A percentile compares a stretch with the other conserved stretches of the same genome.
Conservation (phyloP, 2,329 filamentous ascomycete species). For the Alternaria angustiovoidea region DNA sequence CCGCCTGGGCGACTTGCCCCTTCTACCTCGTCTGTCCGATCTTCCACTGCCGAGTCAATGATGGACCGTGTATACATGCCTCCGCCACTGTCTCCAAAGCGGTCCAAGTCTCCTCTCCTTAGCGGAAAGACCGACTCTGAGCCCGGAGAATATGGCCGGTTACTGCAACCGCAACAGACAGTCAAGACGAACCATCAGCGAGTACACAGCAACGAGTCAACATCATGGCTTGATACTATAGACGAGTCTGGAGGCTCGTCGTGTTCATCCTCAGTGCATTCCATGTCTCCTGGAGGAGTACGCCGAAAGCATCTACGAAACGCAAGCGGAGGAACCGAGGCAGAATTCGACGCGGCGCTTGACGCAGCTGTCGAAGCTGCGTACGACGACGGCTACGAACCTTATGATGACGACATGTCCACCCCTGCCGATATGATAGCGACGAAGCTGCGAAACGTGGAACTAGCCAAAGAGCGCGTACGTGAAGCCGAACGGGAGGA, state of each 20-base stretch:
- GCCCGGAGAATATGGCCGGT: conserved; percentile 25
- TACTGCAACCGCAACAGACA: conserved; percentile 34
- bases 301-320: conserved; percentile 74
- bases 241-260: conserved; percentile 87
- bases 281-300: conserved; percentile 75
- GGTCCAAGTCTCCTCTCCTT: conserved; percentile 58
- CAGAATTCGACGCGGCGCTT: conserved; percentile 91
- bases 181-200: conserved; percentile 46
- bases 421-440: conserved; percentile 43
- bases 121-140: conserved; percentile 30
- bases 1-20: conserved; percentile 42
- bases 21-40: conserved; percentile 18
- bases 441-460: conserved; percentile 65
- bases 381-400: conserved; percentile 90
- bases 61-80: conserved; percentile 71
- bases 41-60: conserved; percentile 53
- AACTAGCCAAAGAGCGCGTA: conserved; percentile 78
- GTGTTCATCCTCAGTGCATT: conserved; percentile 77
- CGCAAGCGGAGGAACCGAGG: conserved; percentile 77
- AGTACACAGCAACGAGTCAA: conserved; percentile 78
- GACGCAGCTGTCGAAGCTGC: conserved; percentile 96
- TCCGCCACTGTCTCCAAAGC: conserved; percentile 73
- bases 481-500: conserved; percentile 77
- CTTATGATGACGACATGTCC: conserved; percentile 60
- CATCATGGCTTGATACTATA: conserved; percentile 93